Conservation (phyloP, 257 asterid species). For the Solanum etuberosum region DNA sequence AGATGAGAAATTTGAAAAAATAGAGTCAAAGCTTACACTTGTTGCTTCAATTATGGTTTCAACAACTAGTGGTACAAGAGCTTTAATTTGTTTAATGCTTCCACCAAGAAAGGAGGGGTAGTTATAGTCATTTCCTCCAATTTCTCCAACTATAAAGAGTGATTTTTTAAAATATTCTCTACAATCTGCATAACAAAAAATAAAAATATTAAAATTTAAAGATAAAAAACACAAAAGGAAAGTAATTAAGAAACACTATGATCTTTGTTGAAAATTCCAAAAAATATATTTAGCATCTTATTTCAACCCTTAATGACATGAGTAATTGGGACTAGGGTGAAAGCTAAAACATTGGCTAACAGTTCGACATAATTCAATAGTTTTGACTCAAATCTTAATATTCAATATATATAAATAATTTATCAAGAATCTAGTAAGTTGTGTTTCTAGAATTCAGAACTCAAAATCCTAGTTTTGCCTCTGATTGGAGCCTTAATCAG, state of each 20-base stretch:
- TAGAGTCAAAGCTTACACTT: conserved; percentile 21
- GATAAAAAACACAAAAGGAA: background rate
- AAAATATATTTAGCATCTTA: background rate
- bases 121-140: conserved; percentile 87
- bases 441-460: background rate
- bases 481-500: background rate
- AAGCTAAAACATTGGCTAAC: too few relatives aligned
- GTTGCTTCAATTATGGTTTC: conserved; percentile 36
- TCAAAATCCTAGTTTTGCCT: background rate
- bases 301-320: too few relatives aligned
- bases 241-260: background rate
- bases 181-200: conserved; percentile 32
- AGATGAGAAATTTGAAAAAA: background rate
- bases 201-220: background rate
- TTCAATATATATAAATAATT: too few relatives aligned
- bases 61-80: conserved; percentile 56
- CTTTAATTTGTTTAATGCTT: conserved; percentile 35
- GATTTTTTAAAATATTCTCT: conserved; percentile 32
- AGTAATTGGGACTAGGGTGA: too few relatives aligned
- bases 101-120: conserved; percentile 58
- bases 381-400: too few relatives aligned
- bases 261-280: background rate
- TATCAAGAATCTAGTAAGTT: background rate
- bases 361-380: too few relatives aligned
- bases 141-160: conserved; percentile 75